phyloP scores from a whole-genome alignment of 805 yeast species.

The Saturnispora halmiae region DNA sequence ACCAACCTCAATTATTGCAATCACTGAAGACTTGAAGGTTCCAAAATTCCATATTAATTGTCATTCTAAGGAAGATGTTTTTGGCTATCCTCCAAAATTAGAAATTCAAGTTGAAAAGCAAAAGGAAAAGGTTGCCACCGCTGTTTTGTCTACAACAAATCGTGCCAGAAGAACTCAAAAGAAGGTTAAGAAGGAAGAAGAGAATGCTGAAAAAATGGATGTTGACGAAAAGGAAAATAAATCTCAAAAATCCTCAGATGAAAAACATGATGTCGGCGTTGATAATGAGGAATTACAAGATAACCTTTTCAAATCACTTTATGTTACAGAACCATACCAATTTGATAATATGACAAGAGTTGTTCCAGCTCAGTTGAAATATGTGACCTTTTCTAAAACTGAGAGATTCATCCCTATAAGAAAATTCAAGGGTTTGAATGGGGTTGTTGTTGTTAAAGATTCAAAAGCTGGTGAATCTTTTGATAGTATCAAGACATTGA shows the following conservation, averaged over 20 bases:
- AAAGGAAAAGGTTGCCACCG: conserved; percentile 84
- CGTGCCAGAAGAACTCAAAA: conserved; percentile 82
- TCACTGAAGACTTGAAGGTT: conserved; percentile 72
- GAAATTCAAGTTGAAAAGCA: conserved; percentile 74
- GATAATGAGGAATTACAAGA: conserved; percentile 26
- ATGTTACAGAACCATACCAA: conserved; percentile 56
- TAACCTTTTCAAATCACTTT: conserved; percentile 32
- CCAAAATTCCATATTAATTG: conserved; percentile 79
- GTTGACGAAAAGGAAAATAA: conserved; percentile 36
- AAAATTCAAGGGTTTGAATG: conserved; percentile 57
- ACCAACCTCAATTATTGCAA: conserved; percentile 86
- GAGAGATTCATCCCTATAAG: conserved; percentile 78
- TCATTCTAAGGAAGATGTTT: conserved; percentile 68
- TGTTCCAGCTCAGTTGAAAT: conserved; percentile 78
- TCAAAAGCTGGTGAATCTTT: conserved; percentile 49
- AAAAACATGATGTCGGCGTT: conserved; percentile 21
- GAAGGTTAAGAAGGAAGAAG: conserved; percentile 35
- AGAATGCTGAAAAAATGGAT: conserved; percentile 32
- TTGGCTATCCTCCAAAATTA: conserved; percentile 82
- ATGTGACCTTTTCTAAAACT: conserved; percentile 66
- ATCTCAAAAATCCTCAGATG: conserved; percentile 22
- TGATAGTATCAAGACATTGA: conserved; percentile 69
- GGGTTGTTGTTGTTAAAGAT: conserved; percentile 66
- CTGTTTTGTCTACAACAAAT: conserved; percentile 88
- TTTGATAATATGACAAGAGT: conserved; percentile 79